Conservation (phyloP, 805 yeast genomes). For the Saturnispora mendoncae region DNA sequence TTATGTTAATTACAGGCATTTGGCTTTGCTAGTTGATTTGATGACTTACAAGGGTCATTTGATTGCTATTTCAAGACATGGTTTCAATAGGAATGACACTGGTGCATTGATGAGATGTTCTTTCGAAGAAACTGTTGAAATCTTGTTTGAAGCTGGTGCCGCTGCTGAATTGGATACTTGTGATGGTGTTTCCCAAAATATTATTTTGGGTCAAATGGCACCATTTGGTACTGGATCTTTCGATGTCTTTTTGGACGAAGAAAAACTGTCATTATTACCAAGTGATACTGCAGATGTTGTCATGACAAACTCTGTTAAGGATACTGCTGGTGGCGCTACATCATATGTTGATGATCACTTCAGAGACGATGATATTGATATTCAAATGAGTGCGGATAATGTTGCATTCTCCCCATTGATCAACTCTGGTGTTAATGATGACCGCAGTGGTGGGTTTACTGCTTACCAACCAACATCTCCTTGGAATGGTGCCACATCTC, state of each 20-base stretch:
- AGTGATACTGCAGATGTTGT: constrained; percentile 35
- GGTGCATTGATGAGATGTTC: constrained; percentile 99
- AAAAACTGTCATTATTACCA: constrained; percentile 60
- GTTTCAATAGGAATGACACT: constrained; percentile 96
- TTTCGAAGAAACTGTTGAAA: constrained; percentile 98
- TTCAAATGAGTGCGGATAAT: constrained; percentile 39
- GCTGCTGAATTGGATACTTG: constrained; percentile 97
- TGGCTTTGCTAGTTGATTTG: constrained; percentile 94
- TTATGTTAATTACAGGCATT: constrained; percentile 95
- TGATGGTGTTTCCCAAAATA: constrained; percentile 97
- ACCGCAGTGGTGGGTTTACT: constrained; percentile 73
- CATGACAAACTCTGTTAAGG: constrained; percentile 33
- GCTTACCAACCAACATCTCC: constrained; percentile 46
- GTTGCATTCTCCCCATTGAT: constrained; percentile 90
- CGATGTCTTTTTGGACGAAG: constrained; percentile 90
- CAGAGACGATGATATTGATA: constrained; percentile 48
- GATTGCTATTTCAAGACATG: constrained; percentile 99
- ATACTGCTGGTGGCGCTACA: constrained; percentile 77
- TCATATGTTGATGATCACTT: constrained; percentile 73
- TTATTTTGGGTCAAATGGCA: constrained; percentile 95
- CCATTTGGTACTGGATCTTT: constrained; percentile 98
- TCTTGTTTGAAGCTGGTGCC: constrained; percentile 95
- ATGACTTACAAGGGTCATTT: constrained; percentile 98
- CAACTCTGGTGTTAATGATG: constrained; percentile 75
- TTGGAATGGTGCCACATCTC: constrained; percentile 45